Conservation (phyloP, 768 basidiomycete species). For the Tulasnella sp. region DNA sequence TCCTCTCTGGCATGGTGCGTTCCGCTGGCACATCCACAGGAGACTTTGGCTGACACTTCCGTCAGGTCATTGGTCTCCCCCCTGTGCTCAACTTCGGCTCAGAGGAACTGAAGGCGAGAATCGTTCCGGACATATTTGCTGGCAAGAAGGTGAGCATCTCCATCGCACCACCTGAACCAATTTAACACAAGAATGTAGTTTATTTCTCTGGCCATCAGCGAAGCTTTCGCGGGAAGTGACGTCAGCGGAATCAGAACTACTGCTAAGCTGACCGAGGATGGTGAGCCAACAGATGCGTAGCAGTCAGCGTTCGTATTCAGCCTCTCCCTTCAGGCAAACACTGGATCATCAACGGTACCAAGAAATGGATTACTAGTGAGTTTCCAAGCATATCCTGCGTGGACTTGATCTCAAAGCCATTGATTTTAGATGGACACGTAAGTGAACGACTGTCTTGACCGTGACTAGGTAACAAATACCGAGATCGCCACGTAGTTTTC, state of each 20-base stretch:
- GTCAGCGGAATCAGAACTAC: slow-evolving; percentile 62
- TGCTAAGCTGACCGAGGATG: slow-evolving; percentile 68
- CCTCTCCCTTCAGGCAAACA: slow-evolving; percentile 28
- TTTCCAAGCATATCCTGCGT: neutral
- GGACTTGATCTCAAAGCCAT: neutral
- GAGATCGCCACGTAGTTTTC: slow-evolving; percentile 18
- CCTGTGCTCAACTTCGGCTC: slow-evolving; percentile 73
- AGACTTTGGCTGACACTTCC: neutral
- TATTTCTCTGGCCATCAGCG: slow-evolving; percentile 77
- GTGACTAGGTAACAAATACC: neutral
- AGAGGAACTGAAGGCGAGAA: slow-evolving; percentile 37
- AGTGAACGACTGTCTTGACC: neutral
- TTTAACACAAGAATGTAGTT: slow-evolving; percentile 29
- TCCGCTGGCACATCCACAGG: neutral
- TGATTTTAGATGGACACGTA: slow-evolving; percentile 6
- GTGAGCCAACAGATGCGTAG: slow-evolving; percentile 28
- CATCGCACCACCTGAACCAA: too few relatives aligned
- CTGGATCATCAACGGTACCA: slow-evolving; percentile 76
- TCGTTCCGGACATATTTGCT: slow-evolving; percentile 44
- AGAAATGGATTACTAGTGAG: slow-evolving; percentile 73
- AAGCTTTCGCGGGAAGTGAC: slow-evolving; percentile 80
- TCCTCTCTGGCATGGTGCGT: slow-evolving; percentile 49
- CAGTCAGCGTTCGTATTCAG: neutral
- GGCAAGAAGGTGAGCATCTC: slow-evolving; percentile 45
- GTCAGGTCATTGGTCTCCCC: slow-evolving; percentile 57